phyloP scores from a whole-genome alignment of 805 yeast species.

The Grigorovia humatica region DNA sequence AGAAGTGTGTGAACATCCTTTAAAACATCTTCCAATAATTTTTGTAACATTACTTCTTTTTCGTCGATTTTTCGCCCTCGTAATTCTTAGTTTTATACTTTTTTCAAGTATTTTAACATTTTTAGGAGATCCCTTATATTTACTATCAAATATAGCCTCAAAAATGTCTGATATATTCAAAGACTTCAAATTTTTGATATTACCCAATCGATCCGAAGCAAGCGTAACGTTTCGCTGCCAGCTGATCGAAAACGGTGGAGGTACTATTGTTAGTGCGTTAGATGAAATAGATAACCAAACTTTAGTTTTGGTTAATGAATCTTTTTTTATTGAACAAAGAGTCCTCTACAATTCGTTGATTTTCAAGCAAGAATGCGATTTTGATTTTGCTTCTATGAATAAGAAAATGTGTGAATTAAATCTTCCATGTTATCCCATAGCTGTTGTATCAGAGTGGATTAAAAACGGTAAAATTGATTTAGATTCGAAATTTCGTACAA shows the following conservation, averaged over 20 bases:
- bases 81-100: not conserved
- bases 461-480: not conserved
- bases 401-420: not conserved
- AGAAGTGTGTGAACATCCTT: slow-evolving; percentile 26
- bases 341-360: slow-evolving; percentile 1
- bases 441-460: slow-evolving; percentile 15
- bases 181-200: slow-evolving; percentile 5
- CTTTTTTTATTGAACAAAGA: slow-evolving; percentile 13
- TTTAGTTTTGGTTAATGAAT: slow-evolving; percentile 17
- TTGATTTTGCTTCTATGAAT: not conserved
- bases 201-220: slow-evolving; percentile 15
- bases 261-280: slow-evolving; percentile 6
- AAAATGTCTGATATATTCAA: slow-evolving; percentile 2
- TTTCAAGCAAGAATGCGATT: slow-evolving; percentile 17
- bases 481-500: not conserved
- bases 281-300: slow-evolving; percentile 5
- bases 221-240: slow-evolving; percentile 9
- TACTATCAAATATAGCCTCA: not conserved
- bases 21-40: not conserved
- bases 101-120: too few species aligned
- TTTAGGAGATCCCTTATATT: too few species aligned
- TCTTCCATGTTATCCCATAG: slow-evolving; percentile 9
- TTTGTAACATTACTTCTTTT: not conserved
- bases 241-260: slow-evolving; percentile 17
- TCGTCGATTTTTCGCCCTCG: not conserved